These are phyloP conservation scores for Hericium rajendrae DNA, from an alignment of 768 basidiomycete species.

Conservation along the genomic window DNA sequence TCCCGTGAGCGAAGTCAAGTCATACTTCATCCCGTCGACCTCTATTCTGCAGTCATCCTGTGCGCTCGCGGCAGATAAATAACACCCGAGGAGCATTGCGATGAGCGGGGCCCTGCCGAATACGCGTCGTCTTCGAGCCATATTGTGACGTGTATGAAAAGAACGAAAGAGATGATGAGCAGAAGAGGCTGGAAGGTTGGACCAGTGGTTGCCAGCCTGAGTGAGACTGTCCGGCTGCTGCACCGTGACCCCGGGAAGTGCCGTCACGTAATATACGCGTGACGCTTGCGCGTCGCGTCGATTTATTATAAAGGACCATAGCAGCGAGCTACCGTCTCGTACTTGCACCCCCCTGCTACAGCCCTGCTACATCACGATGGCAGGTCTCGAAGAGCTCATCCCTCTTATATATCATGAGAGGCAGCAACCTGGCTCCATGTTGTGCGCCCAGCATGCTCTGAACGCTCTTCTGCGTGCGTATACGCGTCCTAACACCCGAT, in stretches of 20 bases:
- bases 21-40: slow-evolving; percentile 38
- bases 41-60: slow-evolving; percentile 33
- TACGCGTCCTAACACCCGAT: neutral
- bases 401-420: slow-evolving; percentile 67
- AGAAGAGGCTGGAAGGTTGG: neutral
- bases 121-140: neutral
- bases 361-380: slow-evolving; percentile 31
- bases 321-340: neutral
- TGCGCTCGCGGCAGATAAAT: slow-evolving; percentile 3
- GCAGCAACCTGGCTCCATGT: slow-evolving; percentile 70
- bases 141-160: neutral
- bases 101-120: slow-evolving; percentile 3
- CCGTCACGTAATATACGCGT: slow-evolving; percentile 19
- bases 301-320: neutral
- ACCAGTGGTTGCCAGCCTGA: neutral
- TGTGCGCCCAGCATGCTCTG: slow-evolving; percentile 82
- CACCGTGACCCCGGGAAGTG: slow-evolving; percentile 6
- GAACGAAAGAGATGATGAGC: neutral
- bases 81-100: slow-evolving; percentile 5
- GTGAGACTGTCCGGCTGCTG: neutral
- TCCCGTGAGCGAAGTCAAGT: slow-evolving; percentile 48
- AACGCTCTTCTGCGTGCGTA: slow-evolving; percentile 70
- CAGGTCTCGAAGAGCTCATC: slow-evolving; percentile 44
- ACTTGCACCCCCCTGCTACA: neutral
- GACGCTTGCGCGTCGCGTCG: neutral